Percentiles rank a stretch among this genome's conserved stretches.
These are phyloP conservation scores for Hondaea fermentalgiana DNA, from an alignment of 108 stramenopile genomes.

Conservation along the genomic window DNA sequence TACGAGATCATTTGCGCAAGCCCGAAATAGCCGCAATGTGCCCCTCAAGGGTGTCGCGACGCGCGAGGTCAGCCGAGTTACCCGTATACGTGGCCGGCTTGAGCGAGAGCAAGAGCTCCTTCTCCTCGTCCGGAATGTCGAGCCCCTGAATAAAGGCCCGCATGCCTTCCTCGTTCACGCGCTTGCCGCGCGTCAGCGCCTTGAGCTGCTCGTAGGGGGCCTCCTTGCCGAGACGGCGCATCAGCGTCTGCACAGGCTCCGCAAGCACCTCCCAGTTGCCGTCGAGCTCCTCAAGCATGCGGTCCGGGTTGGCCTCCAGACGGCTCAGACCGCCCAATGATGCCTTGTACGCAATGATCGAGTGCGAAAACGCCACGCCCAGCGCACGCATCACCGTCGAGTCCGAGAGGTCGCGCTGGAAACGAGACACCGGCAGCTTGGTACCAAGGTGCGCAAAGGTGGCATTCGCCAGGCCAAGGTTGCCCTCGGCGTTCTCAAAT, in stretches of 20 bases:
- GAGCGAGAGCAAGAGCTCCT: background rate
- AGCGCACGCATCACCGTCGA: conserved; percentile 22
- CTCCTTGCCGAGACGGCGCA: conserved; percentile 14
- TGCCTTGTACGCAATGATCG: background rate
- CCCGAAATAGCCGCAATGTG: background rate
- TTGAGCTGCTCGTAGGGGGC: conserved; percentile 32
- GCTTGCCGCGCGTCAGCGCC: conserved; percentile 23
- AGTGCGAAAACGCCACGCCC: conserved; percentile 20
- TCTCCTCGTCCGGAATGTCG: conserved; percentile 8
- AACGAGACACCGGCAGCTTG: conserved; percentile 28
- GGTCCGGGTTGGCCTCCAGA: background rate
- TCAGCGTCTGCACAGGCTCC: conserved; percentile 28
- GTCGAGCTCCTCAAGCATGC: conserved; percentile 20
- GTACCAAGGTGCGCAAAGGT: background rate
- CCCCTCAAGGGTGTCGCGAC: background rate
- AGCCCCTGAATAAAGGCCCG: background rate
- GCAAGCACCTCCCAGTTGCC: conserved; percentile 30
- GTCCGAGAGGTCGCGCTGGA: conserved; percentile 30
- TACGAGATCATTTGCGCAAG: no score
- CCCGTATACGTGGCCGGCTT: conserved; percentile 7
- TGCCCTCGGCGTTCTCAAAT: conserved; percentile 32
- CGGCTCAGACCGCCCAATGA: background rate
- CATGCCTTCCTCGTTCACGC: conserved; percentile 1
- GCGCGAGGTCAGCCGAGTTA: background rate
- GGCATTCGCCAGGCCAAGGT: conserved; percentile 23